Evolutionary conservation across 805 yeast genomes (phyloP).

Genomic region (Saccharomycopsis synnaedendra): DNA sequence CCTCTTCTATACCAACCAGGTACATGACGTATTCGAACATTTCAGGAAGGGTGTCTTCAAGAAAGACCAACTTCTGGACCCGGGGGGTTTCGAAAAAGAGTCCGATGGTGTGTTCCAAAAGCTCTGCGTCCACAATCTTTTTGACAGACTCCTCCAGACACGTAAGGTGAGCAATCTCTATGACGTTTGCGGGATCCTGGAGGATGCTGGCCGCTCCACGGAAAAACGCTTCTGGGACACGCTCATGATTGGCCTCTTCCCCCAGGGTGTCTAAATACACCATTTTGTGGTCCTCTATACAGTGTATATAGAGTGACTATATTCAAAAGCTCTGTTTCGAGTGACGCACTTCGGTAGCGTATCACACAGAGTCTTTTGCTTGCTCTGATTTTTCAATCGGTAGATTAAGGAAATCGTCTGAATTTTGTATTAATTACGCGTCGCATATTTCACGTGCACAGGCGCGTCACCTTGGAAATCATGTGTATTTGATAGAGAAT

Average conservation of each 20-base stretch:
- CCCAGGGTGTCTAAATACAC: slow-evolving; percentile 13
- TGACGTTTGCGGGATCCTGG: slow-evolving; percentile 5
- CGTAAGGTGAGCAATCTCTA: slow-evolving; percentile 2
- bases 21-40: slow-evolving; percentile 1
- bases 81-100: slow-evolving; percentile 1
- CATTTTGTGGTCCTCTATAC: not conserved
- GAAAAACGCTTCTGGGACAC: slow-evolving; percentile 3
- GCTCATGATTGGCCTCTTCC: slow-evolving; percentile 9
- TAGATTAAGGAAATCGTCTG: too few species aligned
- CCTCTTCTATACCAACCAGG: slow-evolving; percentile 4
- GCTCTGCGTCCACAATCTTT: slow-evolving; percentile 8
- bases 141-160: slow-evolving; percentile 7
- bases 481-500: too few species aligned
- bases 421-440: too few species aligned
- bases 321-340: too few species aligned
- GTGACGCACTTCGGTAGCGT: too few species aligned
- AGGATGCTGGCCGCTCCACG: not conserved
- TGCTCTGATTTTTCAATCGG: too few species aligned
- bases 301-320: too few species aligned
- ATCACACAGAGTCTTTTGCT: too few species aligned
- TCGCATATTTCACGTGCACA: too few species aligned
- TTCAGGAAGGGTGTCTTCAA: not conserved
- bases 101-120: slow-evolving; percentile 10
- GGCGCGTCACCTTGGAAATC: too few species aligned
- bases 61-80: not conserved